Conservation (phyloP, 345 rosid species). For the Hibiscus trionum region DNA sequence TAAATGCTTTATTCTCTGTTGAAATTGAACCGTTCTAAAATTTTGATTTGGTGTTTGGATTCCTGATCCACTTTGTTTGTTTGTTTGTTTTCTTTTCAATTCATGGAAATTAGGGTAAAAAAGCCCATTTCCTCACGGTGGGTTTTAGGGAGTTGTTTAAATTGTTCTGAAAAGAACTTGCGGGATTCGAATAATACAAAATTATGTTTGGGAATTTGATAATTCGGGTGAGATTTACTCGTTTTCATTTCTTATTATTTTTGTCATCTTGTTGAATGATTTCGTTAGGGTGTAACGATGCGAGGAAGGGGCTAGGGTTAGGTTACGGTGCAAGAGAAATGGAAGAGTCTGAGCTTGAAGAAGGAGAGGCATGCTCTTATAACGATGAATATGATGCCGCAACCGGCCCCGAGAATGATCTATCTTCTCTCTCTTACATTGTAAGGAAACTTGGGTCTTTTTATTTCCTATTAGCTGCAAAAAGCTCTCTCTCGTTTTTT, state of each 20-base stretch:
- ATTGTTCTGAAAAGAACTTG: conserved; percentile 15
- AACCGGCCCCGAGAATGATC: conserved; percentile 65
- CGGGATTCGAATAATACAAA: conserved; percentile 11
- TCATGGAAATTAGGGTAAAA: conserved; percentile 14
- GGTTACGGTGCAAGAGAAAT: conserved; percentile 32
- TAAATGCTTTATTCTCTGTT: background rate
- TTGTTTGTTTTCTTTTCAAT: conserved; percentile 14
- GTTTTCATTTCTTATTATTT: background rate
- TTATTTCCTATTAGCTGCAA: background rate
- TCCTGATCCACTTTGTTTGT: conserved; percentile 1
- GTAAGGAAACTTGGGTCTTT: conserved; percentile 32
- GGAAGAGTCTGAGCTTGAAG: conserved; percentile 71
- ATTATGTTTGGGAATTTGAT: background rate
- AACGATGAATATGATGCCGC: conserved; percentile 37
- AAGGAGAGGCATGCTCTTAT: conserved; percentile 67
- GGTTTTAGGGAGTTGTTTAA: conserved; percentile 20
- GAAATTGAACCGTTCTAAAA: background rate
- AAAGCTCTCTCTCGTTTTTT: background rate
- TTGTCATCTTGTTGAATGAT: conserved; percentile 23
- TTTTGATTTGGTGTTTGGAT: conserved; percentile 16
- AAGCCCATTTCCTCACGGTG: conserved; percentile 16
- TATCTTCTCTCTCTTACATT: conserved; percentile 75
- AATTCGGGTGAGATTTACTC: conserved; percentile 7
- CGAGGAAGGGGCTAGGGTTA: conserved; percentile 41
- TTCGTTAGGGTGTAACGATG: conserved; percentile 42